Evolutionary conservation across 768 basidiomycete species (phyloP).

Genomic region (Tylopilus vinaceipallidus): DNA sequence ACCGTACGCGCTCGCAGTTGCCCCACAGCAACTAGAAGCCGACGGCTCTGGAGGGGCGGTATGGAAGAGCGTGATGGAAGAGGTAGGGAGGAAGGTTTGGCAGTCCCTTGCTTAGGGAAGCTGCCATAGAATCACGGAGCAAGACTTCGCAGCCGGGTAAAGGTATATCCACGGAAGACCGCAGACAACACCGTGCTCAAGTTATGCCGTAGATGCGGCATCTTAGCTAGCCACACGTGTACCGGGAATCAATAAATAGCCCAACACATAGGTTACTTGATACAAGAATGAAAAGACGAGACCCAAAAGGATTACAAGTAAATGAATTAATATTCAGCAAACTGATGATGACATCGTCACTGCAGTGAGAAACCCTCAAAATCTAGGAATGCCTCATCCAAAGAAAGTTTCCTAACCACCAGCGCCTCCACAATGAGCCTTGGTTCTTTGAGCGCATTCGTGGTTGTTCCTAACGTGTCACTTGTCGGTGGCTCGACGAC

Average conservation of each 20-base stretch:
- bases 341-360: constrained; percentile 4
- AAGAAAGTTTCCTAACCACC: constrained; percentile 72
- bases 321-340: too few species aligned
- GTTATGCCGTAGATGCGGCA: too few species aligned
- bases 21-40: constrained; percentile 7
- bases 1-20: constrained; percentile 42
- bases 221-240: too few species aligned
- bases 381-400: constrained; percentile 76
- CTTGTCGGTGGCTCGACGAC: constrained; percentile 18
- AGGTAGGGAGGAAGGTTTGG: constrained; percentile 32
- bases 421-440: constrained; percentile 80
- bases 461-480: not conserved
- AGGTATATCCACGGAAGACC: too few species aligned
- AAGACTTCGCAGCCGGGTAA: too few species aligned
- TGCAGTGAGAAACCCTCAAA: constrained; percentile 56
- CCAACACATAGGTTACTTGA: too few species aligned
- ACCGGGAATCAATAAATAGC: too few species aligned
- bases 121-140: too few species aligned
- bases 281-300: too few species aligned
- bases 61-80: constrained; percentile 34
- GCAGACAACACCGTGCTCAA: too few species aligned
- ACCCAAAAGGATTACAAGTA: too few species aligned
- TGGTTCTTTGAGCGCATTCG: constrained; percentile 30
- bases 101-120: constrained; percentile 13
- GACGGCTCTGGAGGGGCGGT: constrained; percentile 30